A percentile compares a stretch with the other conserved stretches of the same genome.
These are phyloP conservation scores for Clathrospora elynae DNA, from an alignment of 2,329 filamentous ascomycete genomes.

Conservation along the genomic window DNA sequence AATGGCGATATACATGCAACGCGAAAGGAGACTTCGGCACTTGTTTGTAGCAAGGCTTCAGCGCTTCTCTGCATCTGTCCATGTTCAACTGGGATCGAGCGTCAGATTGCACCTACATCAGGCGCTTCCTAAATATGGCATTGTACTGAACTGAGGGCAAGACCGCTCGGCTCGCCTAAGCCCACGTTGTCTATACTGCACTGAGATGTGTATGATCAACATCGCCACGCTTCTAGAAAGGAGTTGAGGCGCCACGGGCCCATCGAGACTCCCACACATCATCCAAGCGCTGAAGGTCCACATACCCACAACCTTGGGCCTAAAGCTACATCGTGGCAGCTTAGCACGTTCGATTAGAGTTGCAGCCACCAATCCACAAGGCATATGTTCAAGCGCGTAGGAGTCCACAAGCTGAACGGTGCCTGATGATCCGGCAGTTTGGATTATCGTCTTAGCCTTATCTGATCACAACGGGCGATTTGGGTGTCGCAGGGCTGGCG, in stretches of 20 bases:
- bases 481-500: slow-evolving; percentile 36
- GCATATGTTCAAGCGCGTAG: slow-evolving; percentile 27
- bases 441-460: slow-evolving; percentile 10
- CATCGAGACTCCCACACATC: slow-evolving; percentile 17
- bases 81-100: too few relatives aligned
- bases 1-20: not conserved
- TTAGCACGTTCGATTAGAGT: slow-evolving; percentile 30
- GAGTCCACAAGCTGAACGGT: slow-evolving; percentile 17
- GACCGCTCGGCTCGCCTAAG: slow-evolving; percentile 11
- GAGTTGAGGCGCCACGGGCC: slow-evolving; percentile 14
- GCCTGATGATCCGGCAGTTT: slow-evolving; percentile 29
- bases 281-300: slow-evolving; percentile 19
- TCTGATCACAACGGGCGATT: slow-evolving; percentile 7
- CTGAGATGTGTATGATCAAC: slow-evolving; percentile 8
- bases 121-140: slow-evolving; percentile 15
- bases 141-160: slow-evolving; percentile 7
- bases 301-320: slow-evolving; percentile 6
- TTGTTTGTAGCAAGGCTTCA: not conserved
- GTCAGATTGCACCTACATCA: not conserved
- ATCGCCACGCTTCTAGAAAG: slow-evolving; percentile 11
- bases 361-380: slow-evolving; percentile 28
- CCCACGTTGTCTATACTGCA: slow-evolving; percentile 13
- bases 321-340: slow-evolving; percentile 16
- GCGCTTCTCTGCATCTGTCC: too few relatives aligned
- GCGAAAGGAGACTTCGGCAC: too few relatives aligned